phyloP scores from a whole-genome alignment of 2,329 filamentous ascomycete species.

The Alternaria incomplexa region DNA sequence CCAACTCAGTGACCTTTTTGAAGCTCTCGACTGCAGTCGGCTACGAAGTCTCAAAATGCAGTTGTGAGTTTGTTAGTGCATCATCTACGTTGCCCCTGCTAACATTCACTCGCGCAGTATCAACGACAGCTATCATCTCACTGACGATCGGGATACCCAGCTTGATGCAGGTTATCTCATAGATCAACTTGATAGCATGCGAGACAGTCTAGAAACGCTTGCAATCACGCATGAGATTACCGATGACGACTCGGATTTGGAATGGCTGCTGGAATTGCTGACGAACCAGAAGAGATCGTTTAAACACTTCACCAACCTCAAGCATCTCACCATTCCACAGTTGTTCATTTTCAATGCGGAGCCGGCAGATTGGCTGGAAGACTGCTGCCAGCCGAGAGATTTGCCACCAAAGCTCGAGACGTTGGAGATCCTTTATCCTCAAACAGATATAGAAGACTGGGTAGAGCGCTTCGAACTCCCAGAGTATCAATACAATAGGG shows the following conservation, averaged over 20 bases:
- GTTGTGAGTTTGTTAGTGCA: slow-evolving; percentile 1
- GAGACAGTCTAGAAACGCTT: slow-evolving; percentile 14
- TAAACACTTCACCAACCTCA: slow-evolving; percentile 13
- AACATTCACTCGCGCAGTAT: background rate
- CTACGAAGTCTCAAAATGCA: slow-evolving; percentile 21
- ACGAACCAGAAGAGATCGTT: slow-evolving; percentile 13
- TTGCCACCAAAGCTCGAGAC: slow-evolving; percentile 21
- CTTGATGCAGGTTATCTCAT: slow-evolving; percentile 22
- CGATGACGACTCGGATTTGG: slow-evolving; percentile 16
- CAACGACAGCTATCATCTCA: slow-evolving; percentile 23
- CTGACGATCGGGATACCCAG: slow-evolving; percentile 15
- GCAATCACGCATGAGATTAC: slow-evolving; percentile 19
- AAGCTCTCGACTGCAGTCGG: slow-evolving; percentile 22
- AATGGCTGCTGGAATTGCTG: slow-evolving; percentile 20
- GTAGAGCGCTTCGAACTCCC: slow-evolving; percentile 2
- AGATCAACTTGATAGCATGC: slow-evolving; percentile 17
- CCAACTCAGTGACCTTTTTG: slow-evolving; percentile 23
- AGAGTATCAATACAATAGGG: background rate
- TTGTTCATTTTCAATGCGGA: slow-evolving; percentile 16
- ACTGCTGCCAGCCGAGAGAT: slow-evolving; percentile 1
- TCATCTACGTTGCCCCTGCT: background rate
- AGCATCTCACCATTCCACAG: slow-evolving; percentile 20
- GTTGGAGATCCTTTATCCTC: slow-evolving; percentile 22
- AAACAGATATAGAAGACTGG: slow-evolving; percentile 15
- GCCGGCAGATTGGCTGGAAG: background rate